Evolutionary conservation across 169 alveolate genomes (phyloP).

Genomic region (Fabrea salina): DNA sequence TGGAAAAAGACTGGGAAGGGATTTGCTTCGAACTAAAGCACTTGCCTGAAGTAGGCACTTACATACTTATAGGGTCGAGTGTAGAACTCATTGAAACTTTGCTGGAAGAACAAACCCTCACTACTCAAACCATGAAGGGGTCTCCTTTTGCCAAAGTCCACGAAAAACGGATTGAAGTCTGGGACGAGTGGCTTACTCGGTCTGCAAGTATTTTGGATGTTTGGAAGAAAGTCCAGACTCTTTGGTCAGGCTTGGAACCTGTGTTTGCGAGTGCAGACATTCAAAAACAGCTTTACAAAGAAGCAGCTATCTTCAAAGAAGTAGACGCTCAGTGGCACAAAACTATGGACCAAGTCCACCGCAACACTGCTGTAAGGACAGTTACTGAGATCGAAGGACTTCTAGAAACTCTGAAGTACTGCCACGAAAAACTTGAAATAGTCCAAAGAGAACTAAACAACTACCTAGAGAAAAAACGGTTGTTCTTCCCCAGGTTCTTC

Average conservation of each 20-base stretch:
- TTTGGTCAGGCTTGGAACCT: slow-evolving; percentile 76
- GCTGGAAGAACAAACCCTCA: slow-evolving; percentile 84
- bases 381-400: slow-evolving; percentile 77
- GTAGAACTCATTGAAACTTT: slow-evolving; percentile 75
- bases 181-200: slow-evolving; percentile 82
- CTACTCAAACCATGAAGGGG: slow-evolving; percentile 79
- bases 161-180: slow-evolving; percentile 77
- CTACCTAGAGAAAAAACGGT: slow-evolving; percentile 90
- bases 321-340: slow-evolving; percentile 55
- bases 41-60: slow-evolving; percentile 72
- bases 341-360: slow-evolving; percentile 52
- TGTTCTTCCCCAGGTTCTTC: slow-evolving; percentile 86
- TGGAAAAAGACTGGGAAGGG: slow-evolving; percentile 86
- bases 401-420: slow-evolving; percentile 70
- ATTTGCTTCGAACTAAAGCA: slow-evolving; percentile 61
- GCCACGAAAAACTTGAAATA: slow-evolving; percentile 82
- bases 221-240: slow-evolving; percentile 58
- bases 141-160: slow-evolving; percentile 81
- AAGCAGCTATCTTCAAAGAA: slow-evolving; percentile 53
- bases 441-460: slow-evolving; percentile 88
- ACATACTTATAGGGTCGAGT: slow-evolving; percentile 66
- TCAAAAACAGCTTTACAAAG: slow-evolving; percentile 68
- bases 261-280: slow-evolving; percentile 81
- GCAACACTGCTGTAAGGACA: slow-evolving; percentile 49
- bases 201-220: slow-evolving; percentile 53